phyloP scores from a whole-genome alignment of 1,284 basidiomycete species.

The Heterobasidion annosum region DNA sequence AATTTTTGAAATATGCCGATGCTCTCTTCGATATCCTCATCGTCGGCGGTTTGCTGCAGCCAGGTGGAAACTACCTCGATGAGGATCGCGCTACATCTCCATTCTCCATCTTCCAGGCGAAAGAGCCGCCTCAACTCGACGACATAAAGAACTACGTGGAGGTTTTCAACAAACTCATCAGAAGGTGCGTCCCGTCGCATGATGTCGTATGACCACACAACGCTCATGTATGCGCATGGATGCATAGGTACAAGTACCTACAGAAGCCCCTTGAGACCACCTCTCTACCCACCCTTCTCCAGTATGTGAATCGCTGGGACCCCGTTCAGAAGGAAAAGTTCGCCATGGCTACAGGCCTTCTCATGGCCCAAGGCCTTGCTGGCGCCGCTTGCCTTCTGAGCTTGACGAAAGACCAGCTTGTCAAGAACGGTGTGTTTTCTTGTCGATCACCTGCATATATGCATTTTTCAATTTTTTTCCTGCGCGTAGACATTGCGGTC shows the following conservation, averaged over 20 bases:
- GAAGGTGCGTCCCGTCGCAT: constrained; percentile 48
- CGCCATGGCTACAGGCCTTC: constrained; percentile 70
- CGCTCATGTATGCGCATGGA: constrained; percentile 2
- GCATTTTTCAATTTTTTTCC: constrained; percentile 1
- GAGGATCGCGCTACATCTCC: constrained; percentile 75
- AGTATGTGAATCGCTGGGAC: constrained; percentile 85
- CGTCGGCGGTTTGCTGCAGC: constrained; percentile 91
- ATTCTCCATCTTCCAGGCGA: constrained; percentile 79
- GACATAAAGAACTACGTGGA: constrained; percentile 91
- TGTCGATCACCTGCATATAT: background rate
- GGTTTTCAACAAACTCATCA: constrained; percentile 90
- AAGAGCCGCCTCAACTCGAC: constrained; percentile 67
- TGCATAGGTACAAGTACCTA: constrained; percentile 90
- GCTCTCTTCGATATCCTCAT: constrained; percentile 92
- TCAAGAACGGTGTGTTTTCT: constrained; percentile 70
- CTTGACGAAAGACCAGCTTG: constrained; percentile 88
- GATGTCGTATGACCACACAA: background rate
- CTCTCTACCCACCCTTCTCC: constrained; percentile 76
- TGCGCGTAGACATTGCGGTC: constrained; percentile 58
- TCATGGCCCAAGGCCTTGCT: constrained; percentile 78
- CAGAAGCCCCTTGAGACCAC: constrained; percentile 90
- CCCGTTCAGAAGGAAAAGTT: constrained; percentile 74
- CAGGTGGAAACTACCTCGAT: constrained; percentile 87
- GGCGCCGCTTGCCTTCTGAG: constrained; percentile 70
- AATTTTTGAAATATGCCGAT: constrained; percentile 94